Percentiles rank a stretch among this genome's conserved stretches.
phyloP scores from a whole-genome alignment of 163 green algal genomes.

The Botryococcus braunii region DNA sequence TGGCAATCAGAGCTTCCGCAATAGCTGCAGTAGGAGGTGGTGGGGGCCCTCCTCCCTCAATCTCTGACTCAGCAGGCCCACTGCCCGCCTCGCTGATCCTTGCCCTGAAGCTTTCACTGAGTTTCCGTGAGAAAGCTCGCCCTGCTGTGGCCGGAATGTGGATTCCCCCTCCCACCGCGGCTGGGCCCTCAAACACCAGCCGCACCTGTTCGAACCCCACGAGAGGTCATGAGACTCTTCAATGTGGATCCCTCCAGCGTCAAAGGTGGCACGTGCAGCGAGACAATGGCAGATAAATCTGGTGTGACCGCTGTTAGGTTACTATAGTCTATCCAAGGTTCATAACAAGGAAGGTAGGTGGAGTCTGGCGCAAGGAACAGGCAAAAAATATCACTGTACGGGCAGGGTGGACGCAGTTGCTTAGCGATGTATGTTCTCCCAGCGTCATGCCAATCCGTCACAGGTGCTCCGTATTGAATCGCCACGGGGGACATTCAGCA shows the following conservation, averaged over 20 bases:
- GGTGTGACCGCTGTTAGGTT: not conserved
- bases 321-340: not conserved
- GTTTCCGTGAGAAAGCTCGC: not conserved
- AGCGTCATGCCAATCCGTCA: too few species aligned
- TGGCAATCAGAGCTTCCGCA: not conserved
- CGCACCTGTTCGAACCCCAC: not conserved
- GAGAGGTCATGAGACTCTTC: not conserved
- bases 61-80: not conserved
- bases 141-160: too few species aligned
- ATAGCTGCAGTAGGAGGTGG: not conserved
- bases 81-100: not conserved
- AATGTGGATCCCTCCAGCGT: not conserved
- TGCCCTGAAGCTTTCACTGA: not conserved
- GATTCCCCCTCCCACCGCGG: not conserved
- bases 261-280: not conserved
- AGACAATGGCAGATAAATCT: not conserved
- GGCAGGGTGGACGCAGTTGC: too few species aligned
- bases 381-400: too few species aligned
- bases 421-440: too few species aligned
- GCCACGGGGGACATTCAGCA: not conserved
- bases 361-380: not conserved
- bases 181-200: slow-evolving; percentile 2
- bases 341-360: not conserved
- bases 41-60: not conserved
- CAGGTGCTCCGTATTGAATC: not conserved